Percentiles rank a stretch among this genome's conserved stretches.
These are phyloP conservation scores for Lentinula detonsa DNA, from an alignment of 768 basidiomycete species.

Conservation along the genomic window DNA sequence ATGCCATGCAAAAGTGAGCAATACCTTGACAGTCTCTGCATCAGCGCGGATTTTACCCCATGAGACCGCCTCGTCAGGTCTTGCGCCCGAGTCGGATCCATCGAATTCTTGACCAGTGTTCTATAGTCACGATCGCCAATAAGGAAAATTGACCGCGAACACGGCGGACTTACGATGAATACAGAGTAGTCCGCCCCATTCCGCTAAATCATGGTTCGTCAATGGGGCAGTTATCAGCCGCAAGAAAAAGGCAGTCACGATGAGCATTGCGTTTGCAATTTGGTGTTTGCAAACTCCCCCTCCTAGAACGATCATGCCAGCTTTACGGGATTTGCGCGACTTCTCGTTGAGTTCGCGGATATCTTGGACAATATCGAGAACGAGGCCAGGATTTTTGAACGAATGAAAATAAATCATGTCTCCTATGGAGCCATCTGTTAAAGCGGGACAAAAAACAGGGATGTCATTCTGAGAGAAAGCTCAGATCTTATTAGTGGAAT, in stretches of 20 bases:
- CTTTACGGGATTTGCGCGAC: constrained; percentile 80
- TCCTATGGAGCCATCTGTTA: constrained; percentile 96
- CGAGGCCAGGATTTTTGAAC: constrained; percentile 77
- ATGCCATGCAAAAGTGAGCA: not conserved
- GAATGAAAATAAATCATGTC: constrained; percentile 99
- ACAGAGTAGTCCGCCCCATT: constrained; percentile 98
- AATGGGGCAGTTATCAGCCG: constrained; percentile 3
- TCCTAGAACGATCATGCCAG: constrained; percentile 97
- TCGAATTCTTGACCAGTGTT: constrained; percentile 99
- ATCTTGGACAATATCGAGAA: constrained; percentile 92
- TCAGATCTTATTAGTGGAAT: constrained; percentile 8
- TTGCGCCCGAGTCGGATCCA: constrained; percentile 94
- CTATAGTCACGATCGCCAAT: constrained; percentile 28
- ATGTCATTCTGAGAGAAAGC: constrained; percentile 76
- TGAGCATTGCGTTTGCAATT: constrained; percentile 99
- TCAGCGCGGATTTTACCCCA: constrained; percentile 97
- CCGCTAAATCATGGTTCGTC: constrained; percentile 44
- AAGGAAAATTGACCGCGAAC: not conserved
- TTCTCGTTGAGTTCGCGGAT: constrained; percentile 90
- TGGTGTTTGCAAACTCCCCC: constrained; percentile 99
- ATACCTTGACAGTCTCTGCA: constrained; percentile 77
- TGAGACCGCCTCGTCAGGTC: constrained; percentile 95
- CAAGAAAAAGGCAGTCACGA: constrained; percentile 46
- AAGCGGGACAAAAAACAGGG: constrained; percentile 96
- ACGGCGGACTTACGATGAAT: constrained; percentile 62